Percentiles rank a stretch among this genome's conserved stretches.
Conservation (phyloP, 164 flowering plant species). For the Paratinospora sagittata region DNA sequence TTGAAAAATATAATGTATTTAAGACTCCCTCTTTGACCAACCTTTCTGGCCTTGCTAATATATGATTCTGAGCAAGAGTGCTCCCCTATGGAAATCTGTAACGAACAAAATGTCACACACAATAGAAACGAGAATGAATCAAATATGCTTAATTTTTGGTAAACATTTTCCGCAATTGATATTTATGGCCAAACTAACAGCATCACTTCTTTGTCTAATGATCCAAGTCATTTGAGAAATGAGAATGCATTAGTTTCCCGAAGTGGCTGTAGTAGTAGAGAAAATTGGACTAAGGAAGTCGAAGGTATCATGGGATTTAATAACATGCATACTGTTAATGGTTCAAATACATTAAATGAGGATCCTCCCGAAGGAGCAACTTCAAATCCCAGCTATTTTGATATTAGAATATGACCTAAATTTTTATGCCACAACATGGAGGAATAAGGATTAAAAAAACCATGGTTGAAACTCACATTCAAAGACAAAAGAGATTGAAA, state of each 20-base stretch:
- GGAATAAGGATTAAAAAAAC: neutral
- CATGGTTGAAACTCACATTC: neutral
- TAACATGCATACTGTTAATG: too few species aligned
- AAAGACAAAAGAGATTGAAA: neutral
- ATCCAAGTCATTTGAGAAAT: constrained; percentile 15
- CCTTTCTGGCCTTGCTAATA: constrained; percentile 10
- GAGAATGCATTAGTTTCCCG: constrained; percentile 6
- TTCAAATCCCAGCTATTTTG: constrained; percentile 16
- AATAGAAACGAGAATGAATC: too few species aligned
- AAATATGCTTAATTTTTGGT: too few species aligned
- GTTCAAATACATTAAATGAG: constrained; percentile 11
- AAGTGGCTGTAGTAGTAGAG: constrained; percentile 10
- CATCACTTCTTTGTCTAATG: too few species aligned
- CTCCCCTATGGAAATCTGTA: too few species aligned
- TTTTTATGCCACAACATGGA: neutral
- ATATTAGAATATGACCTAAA: constrained; percentile 9
- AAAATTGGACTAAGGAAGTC: constrained; percentile 19
- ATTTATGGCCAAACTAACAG: too few species aligned
- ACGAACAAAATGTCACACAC: too few species aligned
- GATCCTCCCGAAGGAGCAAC: constrained; percentile 13
- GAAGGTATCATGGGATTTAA: constrained; percentile 21
- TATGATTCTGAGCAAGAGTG: too few species aligned
- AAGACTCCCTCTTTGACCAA: neutral
- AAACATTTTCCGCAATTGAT: too few species aligned
- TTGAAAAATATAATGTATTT: neutral